These are phyloP conservation scores for Mucor piriformis DNA, from an alignment of 371 early-diverging fungal genomes.

Conservation along the genomic window DNA sequence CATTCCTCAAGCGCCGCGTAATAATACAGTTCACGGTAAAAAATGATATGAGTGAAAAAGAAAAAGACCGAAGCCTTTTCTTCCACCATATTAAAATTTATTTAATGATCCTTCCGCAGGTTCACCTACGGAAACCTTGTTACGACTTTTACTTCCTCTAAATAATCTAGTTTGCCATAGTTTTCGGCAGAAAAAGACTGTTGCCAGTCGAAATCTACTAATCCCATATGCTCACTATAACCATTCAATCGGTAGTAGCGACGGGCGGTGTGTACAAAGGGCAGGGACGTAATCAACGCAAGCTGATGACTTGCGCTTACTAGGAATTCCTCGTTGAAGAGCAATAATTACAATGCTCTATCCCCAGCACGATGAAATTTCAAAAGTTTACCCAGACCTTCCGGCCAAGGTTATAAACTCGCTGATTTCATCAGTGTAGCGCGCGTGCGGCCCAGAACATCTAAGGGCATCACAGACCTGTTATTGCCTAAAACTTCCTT, in stretches of 20 bases:
- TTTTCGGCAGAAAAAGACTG: no score
- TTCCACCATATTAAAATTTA: no score
- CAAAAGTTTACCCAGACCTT: conserved; percentile 66
- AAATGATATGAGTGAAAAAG: no score
- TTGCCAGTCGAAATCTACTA: no score
- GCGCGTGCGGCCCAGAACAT: conserved; percentile 79
- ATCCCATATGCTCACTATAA: conserved; percentile 1
- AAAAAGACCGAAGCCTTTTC: no score
- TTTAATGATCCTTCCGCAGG: no score
- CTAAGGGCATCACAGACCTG: conserved; percentile 79
- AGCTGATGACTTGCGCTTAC: no score
- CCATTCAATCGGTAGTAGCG: conserved; percentile 5
- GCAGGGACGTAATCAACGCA: no score
- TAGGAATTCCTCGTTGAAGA: conserved; percentile 67
- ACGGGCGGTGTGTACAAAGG: conserved; percentile 2
- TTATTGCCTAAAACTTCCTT: conserved; percentile 70
- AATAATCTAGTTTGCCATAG: no score
- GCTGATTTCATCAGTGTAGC: conserved; percentile 71
- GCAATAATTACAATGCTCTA: conserved; percentile 69
- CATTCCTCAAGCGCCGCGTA: not conserved
- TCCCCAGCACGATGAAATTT: conserved; percentile 68
- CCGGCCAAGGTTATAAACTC: conserved; percentile 58
- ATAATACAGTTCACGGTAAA: conserved; percentile 9
- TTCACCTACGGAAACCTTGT: no score
- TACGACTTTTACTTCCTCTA: no score